Conservation (phyloP, 768 basidiomycete genomes). For the Pleurotus giganteus region DNA sequence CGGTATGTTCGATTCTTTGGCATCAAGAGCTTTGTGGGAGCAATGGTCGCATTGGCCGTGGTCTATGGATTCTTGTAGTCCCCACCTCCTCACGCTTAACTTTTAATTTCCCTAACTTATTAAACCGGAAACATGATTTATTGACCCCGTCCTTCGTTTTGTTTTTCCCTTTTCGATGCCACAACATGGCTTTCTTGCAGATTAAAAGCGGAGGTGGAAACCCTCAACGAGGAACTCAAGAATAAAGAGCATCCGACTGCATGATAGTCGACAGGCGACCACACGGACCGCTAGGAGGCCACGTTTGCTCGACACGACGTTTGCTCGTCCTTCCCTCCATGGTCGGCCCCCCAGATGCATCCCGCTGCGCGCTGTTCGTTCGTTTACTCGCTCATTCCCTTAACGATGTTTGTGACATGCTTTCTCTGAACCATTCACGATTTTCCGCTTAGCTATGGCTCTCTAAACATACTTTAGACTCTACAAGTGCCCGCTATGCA, state of each 20-base stretch:
- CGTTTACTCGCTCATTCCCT: neutral
- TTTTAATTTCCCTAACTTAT: constrained; percentile 14
- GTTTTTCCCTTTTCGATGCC: constrained; percentile 18
- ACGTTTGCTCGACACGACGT: neutral
- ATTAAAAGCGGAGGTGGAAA: constrained; percentile 66
- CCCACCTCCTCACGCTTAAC: constrained; percentile 45
- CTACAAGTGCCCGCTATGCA: neutral
- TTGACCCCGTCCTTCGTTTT: constrained; percentile 28
- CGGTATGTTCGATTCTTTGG: constrained; percentile 71
- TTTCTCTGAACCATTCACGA: neutral
- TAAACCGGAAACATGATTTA: constrained; percentile 30
- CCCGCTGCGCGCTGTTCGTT: neutral
- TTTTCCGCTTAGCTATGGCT: neutral
- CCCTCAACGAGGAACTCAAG: constrained; percentile 42
- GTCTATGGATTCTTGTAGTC: constrained; percentile 51
- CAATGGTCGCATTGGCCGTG: constrained; percentile 50
- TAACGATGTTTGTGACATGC: neutral
- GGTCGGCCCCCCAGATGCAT: neutral
- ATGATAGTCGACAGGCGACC: constrained; percentile 11
- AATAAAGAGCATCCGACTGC: constrained; percentile 21
- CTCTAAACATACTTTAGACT: neutral
- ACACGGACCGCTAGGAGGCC: neutral
- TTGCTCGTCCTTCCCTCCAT: neutral
- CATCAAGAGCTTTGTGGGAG: constrained; percentile 54
- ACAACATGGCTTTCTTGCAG: constrained; percentile 32